These are phyloP conservation scores for Pythium aquatile DNA, from an alignment of 352 stramenopile genomes.

Conservation along the genomic window DNA sequence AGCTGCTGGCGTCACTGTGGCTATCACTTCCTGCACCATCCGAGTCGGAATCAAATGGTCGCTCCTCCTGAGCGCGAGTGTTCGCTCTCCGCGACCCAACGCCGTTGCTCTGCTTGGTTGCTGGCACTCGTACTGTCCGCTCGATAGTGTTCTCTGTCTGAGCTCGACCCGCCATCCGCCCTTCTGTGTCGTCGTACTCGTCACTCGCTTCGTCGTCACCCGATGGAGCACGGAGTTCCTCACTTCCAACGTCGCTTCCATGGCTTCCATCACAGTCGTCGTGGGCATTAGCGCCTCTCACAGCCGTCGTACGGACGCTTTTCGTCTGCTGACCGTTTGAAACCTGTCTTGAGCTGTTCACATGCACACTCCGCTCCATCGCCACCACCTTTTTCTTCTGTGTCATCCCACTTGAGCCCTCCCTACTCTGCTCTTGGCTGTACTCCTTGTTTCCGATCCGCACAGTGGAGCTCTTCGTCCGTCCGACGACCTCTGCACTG, in stretches of 20 bases:
- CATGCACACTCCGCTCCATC: neutral
- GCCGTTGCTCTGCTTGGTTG: neutral
- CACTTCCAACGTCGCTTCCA: neutral
- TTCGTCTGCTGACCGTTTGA: neutral
- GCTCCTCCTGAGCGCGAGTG: neutral
- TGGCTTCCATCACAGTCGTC: conserved; percentile 6
- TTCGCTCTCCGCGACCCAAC: neutral
- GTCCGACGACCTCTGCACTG: conserved; percentile 7
- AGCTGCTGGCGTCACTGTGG: conserved; percentile 19
- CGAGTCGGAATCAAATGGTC: neutral
- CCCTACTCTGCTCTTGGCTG: neutral
- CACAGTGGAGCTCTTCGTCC: conserved; percentile 9
- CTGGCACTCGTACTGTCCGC: neutral
- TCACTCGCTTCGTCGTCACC: conserved; percentile 4
- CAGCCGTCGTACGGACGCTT: neutral
- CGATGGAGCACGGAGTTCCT: conserved; percentile 15
- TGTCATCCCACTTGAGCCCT: neutral
- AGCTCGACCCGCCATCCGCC: neutral
- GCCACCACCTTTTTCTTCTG: neutral
- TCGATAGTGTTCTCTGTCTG: neutral
- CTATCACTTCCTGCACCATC: neutral
- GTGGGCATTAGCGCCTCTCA: neutral
- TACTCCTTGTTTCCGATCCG: conserved; percentile 6
- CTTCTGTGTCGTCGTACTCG: neutral
- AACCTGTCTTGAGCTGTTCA: neutral